Percentiles rank a stretch among this genome's conserved stretches.
These are phyloP conservation scores for Populus hybrid DNA, from an alignment of 441 rosid species.

Conservation along the genomic window DNA sequence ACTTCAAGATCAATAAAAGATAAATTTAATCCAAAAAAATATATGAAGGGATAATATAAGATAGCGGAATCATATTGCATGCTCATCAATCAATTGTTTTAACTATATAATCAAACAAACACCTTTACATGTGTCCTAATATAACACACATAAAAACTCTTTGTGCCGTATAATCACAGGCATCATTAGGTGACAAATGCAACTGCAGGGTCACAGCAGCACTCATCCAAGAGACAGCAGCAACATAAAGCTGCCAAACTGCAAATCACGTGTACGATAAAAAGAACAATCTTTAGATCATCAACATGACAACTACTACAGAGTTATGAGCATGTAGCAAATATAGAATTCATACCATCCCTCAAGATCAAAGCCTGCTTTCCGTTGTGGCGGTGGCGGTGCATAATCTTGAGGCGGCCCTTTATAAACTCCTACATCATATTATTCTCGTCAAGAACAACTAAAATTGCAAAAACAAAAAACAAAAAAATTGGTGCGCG, in stretches of 20 bases:
- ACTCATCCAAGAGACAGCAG: conserved; percentile 30
- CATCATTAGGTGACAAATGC: conserved; percentile 24
- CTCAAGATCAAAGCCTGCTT: conserved; percentile 45
- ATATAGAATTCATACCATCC: conserved; percentile 43
- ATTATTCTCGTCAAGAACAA: neutral
- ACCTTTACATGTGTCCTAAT: neutral
- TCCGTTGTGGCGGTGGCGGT: conserved; percentile 33
- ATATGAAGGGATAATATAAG: neutral
- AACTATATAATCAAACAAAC: neutral
- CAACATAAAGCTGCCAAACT: conserved; percentile 47
- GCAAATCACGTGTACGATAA: conserved; percentile 11
- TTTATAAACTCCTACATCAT: conserved; percentile 35
- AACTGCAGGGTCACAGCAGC: conserved; percentile 52
- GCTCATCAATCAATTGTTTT: neutral
- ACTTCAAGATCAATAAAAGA: too few species aligned
- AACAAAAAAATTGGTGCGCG: neutral
- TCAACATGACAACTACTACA: conserved; percentile 23
- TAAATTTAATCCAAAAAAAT: too few species aligned
- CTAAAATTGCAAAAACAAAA: neutral
- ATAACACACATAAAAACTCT: neutral
- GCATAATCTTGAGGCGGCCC: conserved; percentile 59
- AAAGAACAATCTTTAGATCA: neutral
- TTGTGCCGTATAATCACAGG: neutral
- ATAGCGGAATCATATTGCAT: neutral
- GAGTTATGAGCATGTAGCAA: neutral